Base-by-base conservation (phyloP, 2,329 filamentous ascomycete genomes). In the Calonectria pteridis region DNA sequence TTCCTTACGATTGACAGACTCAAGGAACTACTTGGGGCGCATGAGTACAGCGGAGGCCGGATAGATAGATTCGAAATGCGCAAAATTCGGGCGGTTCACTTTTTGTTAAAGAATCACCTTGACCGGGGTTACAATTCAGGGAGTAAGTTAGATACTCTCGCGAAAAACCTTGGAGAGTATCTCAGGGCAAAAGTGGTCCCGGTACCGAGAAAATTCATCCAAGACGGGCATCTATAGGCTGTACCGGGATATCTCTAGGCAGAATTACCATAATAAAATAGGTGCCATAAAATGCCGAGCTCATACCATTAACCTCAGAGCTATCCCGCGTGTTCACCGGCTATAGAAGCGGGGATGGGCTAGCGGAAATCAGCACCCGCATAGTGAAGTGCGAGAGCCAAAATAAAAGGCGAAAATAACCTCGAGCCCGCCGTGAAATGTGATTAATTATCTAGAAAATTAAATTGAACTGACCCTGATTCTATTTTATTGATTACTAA, bases 1-100 rank as follows among this genome's bases (percentile, higher is more conserved):
- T 72, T 86, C 23, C 81, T 89, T 76, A 87, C 83, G 0, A 77
- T 80, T n/a, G 77, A 79, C 4, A 84, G 80, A 23, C 75, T 88
- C 64, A 78, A 82, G 28, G 78, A 77, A 35, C 74, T 85, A 16
- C 75, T 85, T 10, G 83, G 80, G 1, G 3, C 55, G 4, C 80
- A 82, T 29, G 82, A 84, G 67, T 81, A 84, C 55, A 76, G 75
- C 14, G 79, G 79, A 6, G 80, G 82, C 46, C 79, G 81, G 49
- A 81, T 88, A 67, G 86, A 87, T 58, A 75, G 73, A 55, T 75
- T 75, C 46, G 73, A 82, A 85, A 6, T 87, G 43, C 43, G 40
- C 11, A 72, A 71, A 31, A 35, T 75, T 33, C 69, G 69, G 26
- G 75, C 69, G 1, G 66, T 76, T 29, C 69, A 76, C 35, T 71